Evolutionary conservation across 352 stramenopile genomes (phyloP).

Genomic region (Pilasporangium apinafurcum): DNA sequence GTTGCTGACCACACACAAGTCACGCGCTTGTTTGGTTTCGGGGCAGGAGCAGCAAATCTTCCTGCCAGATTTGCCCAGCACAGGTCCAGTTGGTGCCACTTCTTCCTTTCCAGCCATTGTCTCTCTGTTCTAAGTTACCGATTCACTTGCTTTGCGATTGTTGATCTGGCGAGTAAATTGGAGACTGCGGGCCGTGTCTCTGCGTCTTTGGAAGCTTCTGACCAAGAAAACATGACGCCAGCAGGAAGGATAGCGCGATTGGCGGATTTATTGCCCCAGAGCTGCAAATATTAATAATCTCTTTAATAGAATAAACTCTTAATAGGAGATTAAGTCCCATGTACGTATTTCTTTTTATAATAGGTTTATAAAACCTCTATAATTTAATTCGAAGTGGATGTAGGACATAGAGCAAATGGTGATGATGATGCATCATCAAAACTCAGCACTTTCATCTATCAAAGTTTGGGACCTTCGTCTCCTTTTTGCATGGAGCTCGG

Average conservation of each 20-base stretch:
- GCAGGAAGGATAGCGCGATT: background rate
- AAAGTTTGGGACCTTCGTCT: no score
- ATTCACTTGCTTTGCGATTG: background rate
- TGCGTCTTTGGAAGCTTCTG: background rate
- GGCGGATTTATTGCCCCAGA: no score
- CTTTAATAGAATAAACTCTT: no score
- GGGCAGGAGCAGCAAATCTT: conserved; percentile 99
- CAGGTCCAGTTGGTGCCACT: conserved; percentile 18
- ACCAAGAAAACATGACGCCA: background rate
- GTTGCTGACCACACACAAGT: conserved; percentile 90
- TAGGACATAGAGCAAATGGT: no score
- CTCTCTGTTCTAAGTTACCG: background rate
- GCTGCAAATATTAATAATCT: background rate
- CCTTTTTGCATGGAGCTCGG: no score
- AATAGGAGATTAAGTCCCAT: no score
- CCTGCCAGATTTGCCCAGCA: conserved; percentile 93
- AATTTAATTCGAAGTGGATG: no score
- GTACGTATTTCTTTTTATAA: no score
- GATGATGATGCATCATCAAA: no score
- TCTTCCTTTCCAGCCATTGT: conserved; percentile 46
- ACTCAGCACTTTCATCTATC: no score
- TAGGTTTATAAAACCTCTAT: no score
- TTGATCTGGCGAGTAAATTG: conserved; percentile 1
- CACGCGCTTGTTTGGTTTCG: conserved; percentile 92
- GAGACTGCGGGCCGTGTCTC: conserved; percentile 5